Conservation (phyloP, 2,329 filamentous ascomycete genomes). For the Paracorniculantispora psalliotae region DNA sequence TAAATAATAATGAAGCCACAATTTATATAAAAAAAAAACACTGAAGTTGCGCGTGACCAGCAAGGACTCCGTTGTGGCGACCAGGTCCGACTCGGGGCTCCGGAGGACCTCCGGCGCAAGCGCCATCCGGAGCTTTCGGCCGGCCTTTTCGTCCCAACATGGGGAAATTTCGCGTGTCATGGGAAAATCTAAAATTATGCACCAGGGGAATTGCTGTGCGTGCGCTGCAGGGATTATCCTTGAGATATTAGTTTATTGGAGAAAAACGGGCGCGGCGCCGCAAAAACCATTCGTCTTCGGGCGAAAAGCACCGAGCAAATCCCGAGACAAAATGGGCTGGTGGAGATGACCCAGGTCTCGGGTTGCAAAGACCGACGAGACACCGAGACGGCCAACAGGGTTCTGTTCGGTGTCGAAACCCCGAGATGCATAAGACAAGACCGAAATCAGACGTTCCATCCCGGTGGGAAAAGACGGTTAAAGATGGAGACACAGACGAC, state of each 20-base stretch:
- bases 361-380: neutral
- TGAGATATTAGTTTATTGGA: neutral
- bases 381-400: neutral
- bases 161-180: too few relatives aligned
- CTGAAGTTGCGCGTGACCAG: neutral
- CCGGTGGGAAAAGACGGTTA: neutral
- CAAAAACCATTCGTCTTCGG: too few relatives aligned
- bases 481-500: neutral
- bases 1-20: neutral
- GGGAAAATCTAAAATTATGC: too few relatives aligned
- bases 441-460: neutral
- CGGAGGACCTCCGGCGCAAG: too few relatives aligned
- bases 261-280: too few relatives aligned
- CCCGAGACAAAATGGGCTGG: neutral
- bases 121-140: neutral
- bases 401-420: neutral
- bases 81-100: neutral
- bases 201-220: neutral
- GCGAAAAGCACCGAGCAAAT: neutral
- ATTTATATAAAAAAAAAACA: neutral
- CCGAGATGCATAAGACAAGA: neutral
- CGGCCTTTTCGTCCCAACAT: slow-evolving; percentile 2
- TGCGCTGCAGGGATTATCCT: neutral
- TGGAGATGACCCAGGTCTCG: neutral
- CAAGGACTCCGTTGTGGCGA: neutral